Conservation (phyloP, 345 rosid species). For the Fremontodendron californicum region DNA sequence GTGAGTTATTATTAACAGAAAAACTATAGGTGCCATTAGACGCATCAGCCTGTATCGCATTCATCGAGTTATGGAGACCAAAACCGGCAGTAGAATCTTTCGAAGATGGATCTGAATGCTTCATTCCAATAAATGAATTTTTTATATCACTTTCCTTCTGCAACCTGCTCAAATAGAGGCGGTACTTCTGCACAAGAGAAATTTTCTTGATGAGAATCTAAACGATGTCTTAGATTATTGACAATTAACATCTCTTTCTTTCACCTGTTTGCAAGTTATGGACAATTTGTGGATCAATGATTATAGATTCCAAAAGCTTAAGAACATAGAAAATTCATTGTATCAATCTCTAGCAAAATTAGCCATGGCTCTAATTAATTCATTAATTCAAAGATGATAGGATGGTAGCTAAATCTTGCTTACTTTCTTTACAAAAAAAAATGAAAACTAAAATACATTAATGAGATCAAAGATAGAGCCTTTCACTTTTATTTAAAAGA, state of each 20-base stretch:
- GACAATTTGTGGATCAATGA: background rate
- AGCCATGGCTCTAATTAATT: background rate
- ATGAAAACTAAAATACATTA: background rate
- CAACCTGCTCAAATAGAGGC: conserved; percentile 81
- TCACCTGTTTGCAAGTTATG: background rate
- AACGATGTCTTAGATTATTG: background rate
- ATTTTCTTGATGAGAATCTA: conserved; percentile 6
- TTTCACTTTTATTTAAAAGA: background rate
- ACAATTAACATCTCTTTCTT: background rate
- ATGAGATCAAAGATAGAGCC: background rate
- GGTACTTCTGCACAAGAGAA: conserved; percentile 70
- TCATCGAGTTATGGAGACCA: conserved; percentile 40
- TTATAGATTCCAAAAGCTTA: background rate
- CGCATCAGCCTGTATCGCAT: conserved; percentile 28
- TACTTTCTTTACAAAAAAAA: background rate
- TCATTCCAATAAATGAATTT: conserved; percentile 40
- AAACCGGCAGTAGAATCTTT: conserved; percentile 40
- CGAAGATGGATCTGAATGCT: conserved; percentile 50
- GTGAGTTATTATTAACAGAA: conserved; percentile 35
- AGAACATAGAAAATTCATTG: background rate
- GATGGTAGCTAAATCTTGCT: background rate
- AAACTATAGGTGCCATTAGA: conserved; percentile 32
- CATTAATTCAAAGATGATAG: background rate
- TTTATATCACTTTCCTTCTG: conserved; percentile 62
- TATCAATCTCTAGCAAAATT: background rate